A percentile compares a stretch with the other conserved stretches of the same genome.
These are phyloP conservation scores for Taphrina flavorubra DNA, from an alignment of 1,139 yeast genomes.

Conservation along the genomic window DNA sequence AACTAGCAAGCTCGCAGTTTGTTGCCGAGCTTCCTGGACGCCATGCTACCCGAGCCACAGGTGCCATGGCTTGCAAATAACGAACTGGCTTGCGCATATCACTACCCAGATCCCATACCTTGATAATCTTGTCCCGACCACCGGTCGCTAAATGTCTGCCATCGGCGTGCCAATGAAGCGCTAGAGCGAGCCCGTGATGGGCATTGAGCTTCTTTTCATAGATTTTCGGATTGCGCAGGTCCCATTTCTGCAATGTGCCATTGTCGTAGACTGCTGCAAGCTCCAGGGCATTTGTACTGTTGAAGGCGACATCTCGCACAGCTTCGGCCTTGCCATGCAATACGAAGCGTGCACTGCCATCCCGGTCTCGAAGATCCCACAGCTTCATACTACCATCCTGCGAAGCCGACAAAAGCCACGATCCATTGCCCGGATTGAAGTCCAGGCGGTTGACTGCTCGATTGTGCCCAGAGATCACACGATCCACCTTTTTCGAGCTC, in stretches of 20 bases:
- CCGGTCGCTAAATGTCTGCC: constrained; percentile 85
- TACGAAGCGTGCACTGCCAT: constrained; percentile 49
- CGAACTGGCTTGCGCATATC: constrained; percentile 66
- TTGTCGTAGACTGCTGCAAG: constrained; percentile 84
- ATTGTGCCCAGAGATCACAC: constrained; percentile 65
- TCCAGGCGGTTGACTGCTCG: constrained; percentile 82
- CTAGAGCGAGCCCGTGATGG: constrained; percentile 88
- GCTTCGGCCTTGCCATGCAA: constrained; percentile 60
- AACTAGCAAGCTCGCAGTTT: constrained; percentile 68
- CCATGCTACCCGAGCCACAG: constrained; percentile 78
- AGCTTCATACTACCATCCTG: constrained; percentile 87
- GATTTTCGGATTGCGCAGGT: constrained; percentile 60
- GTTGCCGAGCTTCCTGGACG: constrained; percentile 51
- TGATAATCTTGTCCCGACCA: constrained; percentile 85
- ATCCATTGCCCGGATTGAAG: constrained; percentile 64
- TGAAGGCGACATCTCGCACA: constrained; percentile 54
- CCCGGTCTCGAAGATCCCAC: constrained; percentile 58
- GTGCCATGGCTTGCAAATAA: constrained; percentile 75
- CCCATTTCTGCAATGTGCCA: constrained; percentile 86
- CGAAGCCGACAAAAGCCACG: constrained; percentile 76
- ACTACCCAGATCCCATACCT: constrained; percentile 71
- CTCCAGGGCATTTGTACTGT: constrained; percentile 56
- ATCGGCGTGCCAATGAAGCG: constrained; percentile 87
- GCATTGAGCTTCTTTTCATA: constrained; percentile 78
- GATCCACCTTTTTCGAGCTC: constrained; percentile 32